These are phyloP conservation scores for Amanita rubescens DNA, from an alignment of 768 basidiomycete genomes.

Conservation along the genomic window DNA sequence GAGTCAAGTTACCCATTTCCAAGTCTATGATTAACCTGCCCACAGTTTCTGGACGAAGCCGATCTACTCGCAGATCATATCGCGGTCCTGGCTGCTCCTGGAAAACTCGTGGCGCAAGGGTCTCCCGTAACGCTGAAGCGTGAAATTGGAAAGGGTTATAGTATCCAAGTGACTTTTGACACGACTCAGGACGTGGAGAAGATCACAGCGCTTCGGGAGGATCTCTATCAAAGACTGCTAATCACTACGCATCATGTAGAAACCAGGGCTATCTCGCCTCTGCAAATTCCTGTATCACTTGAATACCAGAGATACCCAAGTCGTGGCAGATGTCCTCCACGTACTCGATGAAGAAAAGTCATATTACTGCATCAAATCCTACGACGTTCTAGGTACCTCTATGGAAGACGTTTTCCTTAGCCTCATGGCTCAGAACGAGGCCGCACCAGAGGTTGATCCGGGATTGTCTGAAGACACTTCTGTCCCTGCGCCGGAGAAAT, in stretches of 20 bases:
- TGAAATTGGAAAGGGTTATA: conserved; percentile 66
- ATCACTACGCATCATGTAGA: conserved; percentile 38
- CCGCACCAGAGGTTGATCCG: conserved; percentile 16
- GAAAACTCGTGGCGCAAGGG: conserved; percentile 65
- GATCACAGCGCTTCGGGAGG: conserved; percentile 16
- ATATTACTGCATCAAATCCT: conserved; percentile 36
- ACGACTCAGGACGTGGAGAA: conserved; percentile 19
- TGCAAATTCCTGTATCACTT: conserved; percentile 48
- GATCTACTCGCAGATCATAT: conserved; percentile 73
- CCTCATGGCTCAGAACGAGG: conserved; percentile 48
- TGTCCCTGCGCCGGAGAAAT: conserved; percentile 13
- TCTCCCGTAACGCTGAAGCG: conserved; percentile 71
- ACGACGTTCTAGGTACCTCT: conserved; percentile 64
- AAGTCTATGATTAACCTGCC: background rate
- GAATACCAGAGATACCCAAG: conserved; percentile 46
- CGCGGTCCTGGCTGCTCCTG: conserved; percentile 68
- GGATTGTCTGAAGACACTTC: conserved; percentile 1
- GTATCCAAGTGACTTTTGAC: conserved; percentile 45
- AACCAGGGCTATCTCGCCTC: conserved; percentile 33
- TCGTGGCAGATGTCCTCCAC: conserved; percentile 50
- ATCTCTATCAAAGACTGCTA: conserved; percentile 36
- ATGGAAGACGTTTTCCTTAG: conserved; percentile 80
- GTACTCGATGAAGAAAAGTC: conserved; percentile 40
- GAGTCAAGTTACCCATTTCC: conserved; percentile 14
- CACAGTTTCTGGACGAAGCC: conserved; percentile 69